Evolutionary conservation across 331 rosid genomes (phyloP).

Genomic region (Quercus tomentella): DNA sequence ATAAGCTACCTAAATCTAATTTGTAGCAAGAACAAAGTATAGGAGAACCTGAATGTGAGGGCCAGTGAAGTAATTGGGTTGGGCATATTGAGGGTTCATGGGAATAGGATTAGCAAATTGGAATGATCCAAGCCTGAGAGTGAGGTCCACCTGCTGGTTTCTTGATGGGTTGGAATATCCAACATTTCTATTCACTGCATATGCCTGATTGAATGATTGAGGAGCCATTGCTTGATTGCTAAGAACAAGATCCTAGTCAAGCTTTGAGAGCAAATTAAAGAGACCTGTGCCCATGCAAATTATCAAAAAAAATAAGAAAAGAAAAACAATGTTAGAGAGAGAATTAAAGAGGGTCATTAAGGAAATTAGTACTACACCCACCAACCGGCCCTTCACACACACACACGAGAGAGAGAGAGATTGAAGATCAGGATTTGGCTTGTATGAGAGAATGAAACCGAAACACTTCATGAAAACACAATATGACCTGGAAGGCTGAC

Average conservation of each 20-base stretch:
- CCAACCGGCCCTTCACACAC: background rate
- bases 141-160: constrained; percentile 5
- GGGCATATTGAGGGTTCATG: background rate
- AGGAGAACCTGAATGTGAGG: background rate
- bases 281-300: background rate
- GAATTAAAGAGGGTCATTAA: background rate
- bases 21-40: background rate
- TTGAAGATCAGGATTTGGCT: background rate
- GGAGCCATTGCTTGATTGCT: background rate
- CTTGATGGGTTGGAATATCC: background rate
- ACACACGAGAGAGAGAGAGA: background rate
- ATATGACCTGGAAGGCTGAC: constrained; percentile 24
- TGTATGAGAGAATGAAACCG: constrained; percentile 18
- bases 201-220: background rate
- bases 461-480: background rate
- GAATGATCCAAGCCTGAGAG: constrained; percentile 6
- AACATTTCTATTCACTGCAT: background rate
- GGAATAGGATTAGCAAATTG: background rate
- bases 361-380: background rate
- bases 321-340: background rate
- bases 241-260: background rate
- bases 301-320: background rate
- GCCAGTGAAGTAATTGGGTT: background rate
- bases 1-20: no score
- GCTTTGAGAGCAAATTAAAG: background rate